Evolutionary conservation across 352 stramenopile genomes (phyloP).

Genomic region (Globisporangium barbulae): DNA sequence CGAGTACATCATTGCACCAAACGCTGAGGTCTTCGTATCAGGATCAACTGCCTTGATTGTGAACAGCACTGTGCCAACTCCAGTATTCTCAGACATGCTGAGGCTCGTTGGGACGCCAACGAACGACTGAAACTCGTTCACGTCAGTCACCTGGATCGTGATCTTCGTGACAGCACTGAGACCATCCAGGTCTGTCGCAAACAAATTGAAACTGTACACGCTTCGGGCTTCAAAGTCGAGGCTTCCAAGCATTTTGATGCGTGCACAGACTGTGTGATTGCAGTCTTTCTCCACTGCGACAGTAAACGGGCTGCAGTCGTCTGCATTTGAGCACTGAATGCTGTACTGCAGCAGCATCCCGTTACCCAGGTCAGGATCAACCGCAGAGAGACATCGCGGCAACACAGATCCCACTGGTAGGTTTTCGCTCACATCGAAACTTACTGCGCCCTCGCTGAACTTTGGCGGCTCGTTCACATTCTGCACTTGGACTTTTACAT

Average conservation of each 20-base stretch:
- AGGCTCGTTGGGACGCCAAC: conserved; percentile 21
- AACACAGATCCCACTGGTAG: conserved; percentile 6
- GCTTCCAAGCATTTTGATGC: conserved; percentile 29
- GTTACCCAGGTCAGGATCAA: conserved; percentile 47
- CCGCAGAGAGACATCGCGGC: conserved; percentile 35
- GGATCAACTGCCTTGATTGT: conserved; percentile 31
- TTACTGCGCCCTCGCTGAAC: conserved; percentile 28
- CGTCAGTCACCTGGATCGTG: conserved; percentile 37
- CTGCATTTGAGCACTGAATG: conserved; percentile 25
- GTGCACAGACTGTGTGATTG: conserved; percentile 33
- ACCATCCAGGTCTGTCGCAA: conserved; percentile 25
- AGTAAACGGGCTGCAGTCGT: conserved; percentile 36
- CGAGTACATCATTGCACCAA: conserved; percentile 32
- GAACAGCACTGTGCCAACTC: conserved; percentile 25
- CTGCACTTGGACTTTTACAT: conserved; percentile 37
- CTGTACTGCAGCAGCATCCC: conserved; percentile 33
- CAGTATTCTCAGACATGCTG: conserved; percentile 33
- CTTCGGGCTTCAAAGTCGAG: conserved; percentile 44
- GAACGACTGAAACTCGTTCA: conserved; percentile 52
- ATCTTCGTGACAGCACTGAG: conserved; percentile 24
- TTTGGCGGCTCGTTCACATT: conserved; percentile 52
- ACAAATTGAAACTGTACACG: conserved; percentile 35
- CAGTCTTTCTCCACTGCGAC: conserved; percentile 35
- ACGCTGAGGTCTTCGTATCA: conserved; percentile 29
- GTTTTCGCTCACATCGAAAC: conserved; percentile 46